Conservation (phyloP, 164 flowering plant genomes). For the Tinospora cordifolia region DNA sequence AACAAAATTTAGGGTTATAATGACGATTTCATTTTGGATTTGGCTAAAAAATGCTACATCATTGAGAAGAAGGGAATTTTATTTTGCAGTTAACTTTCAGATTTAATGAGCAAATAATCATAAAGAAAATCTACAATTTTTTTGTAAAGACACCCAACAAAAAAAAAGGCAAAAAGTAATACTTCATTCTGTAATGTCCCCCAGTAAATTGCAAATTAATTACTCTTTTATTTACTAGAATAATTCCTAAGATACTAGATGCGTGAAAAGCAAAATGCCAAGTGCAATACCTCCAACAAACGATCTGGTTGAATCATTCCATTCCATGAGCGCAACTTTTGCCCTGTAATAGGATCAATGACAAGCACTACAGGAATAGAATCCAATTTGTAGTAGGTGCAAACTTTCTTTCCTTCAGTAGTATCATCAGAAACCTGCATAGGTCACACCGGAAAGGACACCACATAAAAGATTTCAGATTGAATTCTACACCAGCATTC, state of each 20-base stretch:
- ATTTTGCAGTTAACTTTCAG: too few species aligned
- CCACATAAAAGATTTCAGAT: background rate
- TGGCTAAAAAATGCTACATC: too few species aligned
- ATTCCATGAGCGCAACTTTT: constrained; percentile 82
- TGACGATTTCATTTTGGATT: too few species aligned
- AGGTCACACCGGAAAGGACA: background rate
- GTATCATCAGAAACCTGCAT: constrained; percentile 82
- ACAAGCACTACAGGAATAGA: constrained; percentile 74
- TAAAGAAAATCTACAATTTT: too few species aligned
- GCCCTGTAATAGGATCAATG: constrained; percentile 94
- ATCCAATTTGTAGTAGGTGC: constrained; percentile 83
- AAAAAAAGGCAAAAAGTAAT: too few species aligned
- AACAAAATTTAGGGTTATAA: too few species aligned
- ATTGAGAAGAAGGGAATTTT: too few species aligned
- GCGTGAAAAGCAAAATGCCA: constrained; percentile 1
- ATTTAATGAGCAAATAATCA: too few species aligned
- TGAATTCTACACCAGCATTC: background rate
- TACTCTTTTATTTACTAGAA: too few species aligned
- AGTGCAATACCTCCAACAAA: constrained; percentile 67
- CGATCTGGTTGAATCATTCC: constrained; percentile 87
- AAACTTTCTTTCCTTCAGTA: constrained; percentile 84
- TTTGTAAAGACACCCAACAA: too few species aligned
- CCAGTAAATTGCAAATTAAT: too few species aligned
- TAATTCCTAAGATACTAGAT: background rate
- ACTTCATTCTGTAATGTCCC: too few species aligned